Base-by-base conservation (phyloP, 352 stramenopile genomes). In the Elongisporangium undulatum region DNA sequence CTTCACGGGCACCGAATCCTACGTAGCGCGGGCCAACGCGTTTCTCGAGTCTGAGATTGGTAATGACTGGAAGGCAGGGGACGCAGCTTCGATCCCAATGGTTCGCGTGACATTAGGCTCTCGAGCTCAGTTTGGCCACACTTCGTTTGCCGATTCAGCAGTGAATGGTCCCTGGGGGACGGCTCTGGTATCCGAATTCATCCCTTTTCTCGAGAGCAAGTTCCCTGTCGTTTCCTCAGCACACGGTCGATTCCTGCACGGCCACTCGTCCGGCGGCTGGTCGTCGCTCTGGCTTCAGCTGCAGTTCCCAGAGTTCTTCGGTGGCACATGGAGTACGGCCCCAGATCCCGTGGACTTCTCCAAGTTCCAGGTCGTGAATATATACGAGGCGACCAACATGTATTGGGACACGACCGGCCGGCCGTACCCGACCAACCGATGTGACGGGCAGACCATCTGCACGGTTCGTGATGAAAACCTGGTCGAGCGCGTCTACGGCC, bases 381-480 rank as follows among this genome's bases (percentile, higher is more conserved):
- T 92, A 45, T 92, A 92, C 54, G 68, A 87, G 49, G 74, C 71
- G 24, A 62, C 74, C 10, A 92, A 92, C 62, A 82, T 80, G 67
- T 92, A 84, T 59, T 92, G 82, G 82, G 82, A 92, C 55, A 51
- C 65, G 21, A 79, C 66, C 56, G 82, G 82, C 0, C 65, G 72
- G 16, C 68, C 72, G 10, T 87, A 85, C 55, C 79, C 79, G 29
- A 87, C 75, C 22, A 87, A 74, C 58, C 82, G 79, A 53, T 71
- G 49, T 51, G 75, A 85, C 24, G 77, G 78, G 26, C 52, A 78
- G 3, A 59, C 83, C 26, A 73, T 61, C 2, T 88, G 74, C 62
- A 87, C 74, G 22, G 86, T 84, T 56, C 82, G 82, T 5, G 80
- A 92, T 51, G 82, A 92, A 55, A 90, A 90, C 58, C 62, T 87